These are phyloP conservation scores for Clonostachys rhizophaga DNA, from an alignment of 2,329 filamentous ascomycete genomes.

Conservation along the genomic window DNA sequence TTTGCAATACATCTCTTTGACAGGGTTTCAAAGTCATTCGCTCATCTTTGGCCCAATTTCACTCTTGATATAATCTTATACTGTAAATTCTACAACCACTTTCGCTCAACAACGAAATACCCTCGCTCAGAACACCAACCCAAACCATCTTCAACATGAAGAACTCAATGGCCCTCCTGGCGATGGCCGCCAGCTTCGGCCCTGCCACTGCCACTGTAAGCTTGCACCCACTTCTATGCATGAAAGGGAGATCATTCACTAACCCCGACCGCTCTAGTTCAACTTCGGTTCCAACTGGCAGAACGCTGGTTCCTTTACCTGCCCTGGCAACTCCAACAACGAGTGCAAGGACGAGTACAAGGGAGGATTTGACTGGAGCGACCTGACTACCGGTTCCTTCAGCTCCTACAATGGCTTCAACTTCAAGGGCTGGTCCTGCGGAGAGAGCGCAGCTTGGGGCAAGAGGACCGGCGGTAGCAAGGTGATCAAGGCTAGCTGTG, in stretches of 20 bases:
- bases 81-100: conserved; percentile 13
- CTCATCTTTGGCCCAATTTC: conserved; percentile 38
- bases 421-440: conserved; percentile 71
- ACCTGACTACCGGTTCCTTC: conserved; percentile 58
- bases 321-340: conserved; percentile 71
- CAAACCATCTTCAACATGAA: conserved; percentile 37
- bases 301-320: conserved; percentile 49
- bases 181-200: conserved; percentile 44
- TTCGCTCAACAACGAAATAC: neutral
- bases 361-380: conserved; percentile 67
- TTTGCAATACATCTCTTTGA: conserved; percentile 12
- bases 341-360: conserved; percentile 68
- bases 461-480: conserved; percentile 49
- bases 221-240: neutral
- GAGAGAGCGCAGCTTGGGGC: conserved; percentile 33
- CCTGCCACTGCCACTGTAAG: conserved; percentile 43
- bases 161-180: conserved; percentile 40
- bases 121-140: conserved; percentile 1
- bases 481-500: conserved; percentile 54
- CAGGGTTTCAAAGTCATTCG: conserved; percentile 48
- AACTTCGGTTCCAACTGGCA: conserved; percentile 9
- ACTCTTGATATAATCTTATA: conserved; percentile 19
- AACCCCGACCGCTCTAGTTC: neutral
- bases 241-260: too few species aligned
- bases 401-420: conserved; percentile 65